Conservation (phyloP, 2,329 filamentous ascomycete genomes). For the Alternaria arbusti region DNA sequence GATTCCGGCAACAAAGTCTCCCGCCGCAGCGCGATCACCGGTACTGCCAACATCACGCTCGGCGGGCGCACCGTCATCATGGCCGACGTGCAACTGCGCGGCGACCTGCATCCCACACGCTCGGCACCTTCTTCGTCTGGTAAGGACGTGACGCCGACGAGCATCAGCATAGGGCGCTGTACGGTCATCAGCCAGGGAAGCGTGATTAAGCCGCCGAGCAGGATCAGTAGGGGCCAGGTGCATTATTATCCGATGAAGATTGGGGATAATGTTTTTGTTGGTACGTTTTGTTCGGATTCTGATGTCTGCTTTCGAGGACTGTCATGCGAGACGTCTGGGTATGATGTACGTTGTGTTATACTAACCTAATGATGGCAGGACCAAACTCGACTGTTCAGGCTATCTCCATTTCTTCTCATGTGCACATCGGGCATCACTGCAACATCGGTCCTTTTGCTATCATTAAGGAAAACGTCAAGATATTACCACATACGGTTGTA, state of each 20-base stretch:
- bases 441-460: constrained; percentile 87
- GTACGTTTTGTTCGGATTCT: constrained; percentile 54
- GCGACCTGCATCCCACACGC: constrained; percentile 69
- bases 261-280: constrained; percentile 93
- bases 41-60: constrained; percentile 97
- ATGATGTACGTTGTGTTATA: neutral
- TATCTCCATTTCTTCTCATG: constrained; percentile 81
- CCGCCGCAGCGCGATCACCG: constrained; percentile 86
- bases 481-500: constrained; percentile 84
- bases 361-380: constrained; percentile 20
- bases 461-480: constrained; percentile 89
- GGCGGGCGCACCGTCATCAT: constrained; percentile 94
- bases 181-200: constrained; percentile 83
- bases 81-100: constrained; percentile 91
- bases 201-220: constrained; percentile 81
- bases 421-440: constrained; percentile 79
- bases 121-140: constrained; percentile 42
- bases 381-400: constrained; percentile 75
- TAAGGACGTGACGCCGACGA: constrained; percentile 49
- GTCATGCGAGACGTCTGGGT: too few species aligned
- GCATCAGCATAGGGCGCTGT: constrained; percentile 89
- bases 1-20: constrained; percentile 99
- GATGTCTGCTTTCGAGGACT: too few species aligned
- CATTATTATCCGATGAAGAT: constrained; percentile 90
- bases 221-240: constrained; percentile 76